phyloP scores from a whole-genome alignment of 2,329 filamentous ascomycete species.

The Cordyceps tenuipes region DNA sequence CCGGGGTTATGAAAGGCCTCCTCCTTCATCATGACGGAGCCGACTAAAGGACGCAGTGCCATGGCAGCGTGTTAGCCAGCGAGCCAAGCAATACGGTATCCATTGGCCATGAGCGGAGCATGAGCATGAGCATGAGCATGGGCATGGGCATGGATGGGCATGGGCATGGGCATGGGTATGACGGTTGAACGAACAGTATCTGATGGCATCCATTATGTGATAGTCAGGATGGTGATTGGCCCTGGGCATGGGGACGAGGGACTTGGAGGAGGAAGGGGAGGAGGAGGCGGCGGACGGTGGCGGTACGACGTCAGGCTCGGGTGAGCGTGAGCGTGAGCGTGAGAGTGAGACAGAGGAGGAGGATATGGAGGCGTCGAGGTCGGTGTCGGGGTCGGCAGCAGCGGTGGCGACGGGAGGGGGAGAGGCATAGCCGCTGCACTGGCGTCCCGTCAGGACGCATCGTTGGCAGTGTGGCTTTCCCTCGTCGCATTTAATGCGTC shows the following conservation, averaged over 20 bases:
- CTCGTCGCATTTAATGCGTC: slow-evolving; percentile 11
- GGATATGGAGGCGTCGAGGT: no score
- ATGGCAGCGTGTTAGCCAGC: not conserved
- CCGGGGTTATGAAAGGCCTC: slow-evolving; percentile 3
- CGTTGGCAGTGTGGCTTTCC: slow-evolving; percentile 10
- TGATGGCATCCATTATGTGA: slow-evolving; percentile 10
- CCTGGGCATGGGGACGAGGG: not conserved
- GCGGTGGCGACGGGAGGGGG: not conserved
- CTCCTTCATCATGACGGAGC: slow-evolving; percentile 7
- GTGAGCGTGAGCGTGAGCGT: not conserved
- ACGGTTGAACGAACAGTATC: slow-evolving; percentile 8
- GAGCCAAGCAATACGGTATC: not conserved
- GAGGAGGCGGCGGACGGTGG: not conserved
- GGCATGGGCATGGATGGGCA: not conserved
- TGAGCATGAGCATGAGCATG: not conserved
- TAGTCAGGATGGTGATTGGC: not conserved
- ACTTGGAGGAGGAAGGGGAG: not conserved
- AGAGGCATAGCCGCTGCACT: slow-evolving; percentile 7
- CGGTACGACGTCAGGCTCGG: not conserved
- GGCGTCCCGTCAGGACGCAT: slow-evolving; percentile 7
- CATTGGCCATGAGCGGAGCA: not conserved
- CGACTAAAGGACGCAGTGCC: not conserved
- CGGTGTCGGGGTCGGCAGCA: no score
- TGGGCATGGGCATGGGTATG: not conserved
- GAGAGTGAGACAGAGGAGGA: not conserved